These are phyloP conservation scores for Hericium coralloides DNA, from an alignment of 768 basidiomycete genomes.

Conservation along the genomic window DNA sequence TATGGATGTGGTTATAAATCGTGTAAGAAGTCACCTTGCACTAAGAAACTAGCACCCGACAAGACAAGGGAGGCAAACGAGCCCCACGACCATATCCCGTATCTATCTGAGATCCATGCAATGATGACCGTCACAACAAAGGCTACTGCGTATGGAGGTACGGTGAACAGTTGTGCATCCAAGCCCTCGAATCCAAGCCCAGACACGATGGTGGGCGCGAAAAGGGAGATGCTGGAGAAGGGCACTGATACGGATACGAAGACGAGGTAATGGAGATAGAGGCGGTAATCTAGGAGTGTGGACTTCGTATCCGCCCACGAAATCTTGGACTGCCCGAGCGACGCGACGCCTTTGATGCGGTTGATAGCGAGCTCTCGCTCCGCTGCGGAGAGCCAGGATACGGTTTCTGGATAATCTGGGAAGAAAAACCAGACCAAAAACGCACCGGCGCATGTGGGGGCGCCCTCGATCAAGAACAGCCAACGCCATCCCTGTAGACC, in stretches of 20 bases:
- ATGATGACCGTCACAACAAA: constrained; percentile 7
- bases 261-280: constrained; percentile 31
- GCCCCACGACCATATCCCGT: background rate
- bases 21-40: background rate
- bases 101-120: background rate
- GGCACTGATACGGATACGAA: constrained; percentile 37
- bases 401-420: background rate
- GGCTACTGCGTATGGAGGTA: constrained; percentile 34
- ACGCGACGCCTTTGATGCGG: constrained; percentile 30
- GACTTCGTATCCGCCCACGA: constrained; percentile 28
- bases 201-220: constrained; percentile 65
- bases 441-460: constrained; percentile 31
- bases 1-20: background rate
- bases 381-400: constrained; percentile 25
- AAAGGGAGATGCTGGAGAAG: constrained; percentile 39
- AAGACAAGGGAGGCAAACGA: background rate
- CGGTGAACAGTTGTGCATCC: constrained; percentile 53
- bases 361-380: constrained; percentile 32
- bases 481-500: constrained; percentile 22
- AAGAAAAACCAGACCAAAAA: constrained; percentile 20
- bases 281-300: constrained; percentile 28
- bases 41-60: background rate
- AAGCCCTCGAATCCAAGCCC: constrained; percentile 47
- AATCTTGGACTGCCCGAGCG: constrained; percentile 25
- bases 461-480: constrained; percentile 38